Conservation (phyloP, 371 early-diverging fungal species). For the Mortierella sp. region DNA sequence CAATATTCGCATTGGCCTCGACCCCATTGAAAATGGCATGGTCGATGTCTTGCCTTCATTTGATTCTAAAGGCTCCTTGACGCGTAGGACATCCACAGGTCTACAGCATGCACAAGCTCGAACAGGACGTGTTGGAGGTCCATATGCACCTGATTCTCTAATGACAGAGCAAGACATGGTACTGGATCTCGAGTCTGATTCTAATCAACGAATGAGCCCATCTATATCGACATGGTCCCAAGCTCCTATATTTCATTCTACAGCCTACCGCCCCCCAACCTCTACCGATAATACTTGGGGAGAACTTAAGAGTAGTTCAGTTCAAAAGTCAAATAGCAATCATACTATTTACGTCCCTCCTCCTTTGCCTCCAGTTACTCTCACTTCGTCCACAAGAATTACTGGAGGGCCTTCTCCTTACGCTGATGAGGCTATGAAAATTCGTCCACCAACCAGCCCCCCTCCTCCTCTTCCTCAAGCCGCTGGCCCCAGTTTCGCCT, state of each 20-base stretch:
- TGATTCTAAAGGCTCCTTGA: conserved; percentile 13
- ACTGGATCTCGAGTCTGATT: conserved; percentile 26
- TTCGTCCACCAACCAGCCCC: conserved; percentile 24
- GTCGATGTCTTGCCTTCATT: conserved; percentile 16
- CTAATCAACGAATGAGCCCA: conserved; percentile 8
- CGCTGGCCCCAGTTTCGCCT: not conserved
- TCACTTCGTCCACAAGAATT: not conserved
- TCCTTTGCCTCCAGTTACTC: conserved; percentile 33
- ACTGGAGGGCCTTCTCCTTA: conserved; percentile 27
- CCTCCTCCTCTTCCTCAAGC: not conserved
- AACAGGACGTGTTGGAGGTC: not conserved
- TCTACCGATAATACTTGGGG: not conserved
- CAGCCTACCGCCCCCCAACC: conserved; percentile 8
- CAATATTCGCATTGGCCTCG: conserved; percentile 45
- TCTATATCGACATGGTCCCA: conserved; percentile 25
- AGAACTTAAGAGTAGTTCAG: not conserved
- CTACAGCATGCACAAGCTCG: conserved; percentile 7
- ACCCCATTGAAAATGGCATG: conserved; percentile 22
- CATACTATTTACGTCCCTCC: conserved; percentile 40
- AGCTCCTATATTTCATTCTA: conserved; percentile 1
- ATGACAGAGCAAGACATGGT: conserved; percentile 48
- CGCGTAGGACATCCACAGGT: conserved; percentile 14
- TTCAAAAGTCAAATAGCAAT: conserved; percentile 24
- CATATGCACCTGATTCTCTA: conserved; percentile 30
- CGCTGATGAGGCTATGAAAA: conserved; percentile 46